Evolutionary conservation across 2,329 filamentous ascomycete species (phyloP).

Genomic region (Anisogramma anomala): DNA sequence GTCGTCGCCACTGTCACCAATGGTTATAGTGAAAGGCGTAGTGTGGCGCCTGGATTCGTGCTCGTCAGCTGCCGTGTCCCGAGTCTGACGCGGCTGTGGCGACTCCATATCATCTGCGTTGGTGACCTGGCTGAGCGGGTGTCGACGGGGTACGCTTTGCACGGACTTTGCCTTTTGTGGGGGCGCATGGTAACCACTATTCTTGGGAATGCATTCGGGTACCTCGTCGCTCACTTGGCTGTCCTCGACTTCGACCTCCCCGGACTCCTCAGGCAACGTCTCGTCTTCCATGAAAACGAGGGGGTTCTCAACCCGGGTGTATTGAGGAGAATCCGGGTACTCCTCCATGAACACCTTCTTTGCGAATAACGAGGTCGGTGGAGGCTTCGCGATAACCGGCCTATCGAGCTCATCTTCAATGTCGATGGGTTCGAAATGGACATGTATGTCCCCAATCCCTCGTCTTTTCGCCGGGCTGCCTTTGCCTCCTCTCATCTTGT

Average conservation of each 20-base stretch:
- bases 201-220: too few species aligned
- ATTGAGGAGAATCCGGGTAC: constrained; percentile 11
- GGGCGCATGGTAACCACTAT: not conserved
- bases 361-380: not conserved
- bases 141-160: not conserved
- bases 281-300: constrained; percentile 6
- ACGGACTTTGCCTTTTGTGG: not conserved
- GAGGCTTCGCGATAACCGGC: not conserved
- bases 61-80: too few species aligned
- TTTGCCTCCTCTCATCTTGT: not conserved
- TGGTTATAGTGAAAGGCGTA: not conserved
- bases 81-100: too few species aligned
- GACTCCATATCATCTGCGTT: not conserved
- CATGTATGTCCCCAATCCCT: not conserved
- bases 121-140: constrained; percentile 4
- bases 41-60: not conserved
- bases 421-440: not conserved
- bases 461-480: not conserved
- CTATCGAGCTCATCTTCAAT: not conserved
- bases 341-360: constrained; percentile 9
- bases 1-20: not conserved
- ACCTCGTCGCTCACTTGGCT: too few species aligned
- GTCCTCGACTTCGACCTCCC: not conserved
- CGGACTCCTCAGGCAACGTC: not conserved
- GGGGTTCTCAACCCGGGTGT: constrained; percentile 6